phyloP scores from a whole-genome alignment of 1,284 basidiomycete species.

The Agaricales sp. region DNA sequence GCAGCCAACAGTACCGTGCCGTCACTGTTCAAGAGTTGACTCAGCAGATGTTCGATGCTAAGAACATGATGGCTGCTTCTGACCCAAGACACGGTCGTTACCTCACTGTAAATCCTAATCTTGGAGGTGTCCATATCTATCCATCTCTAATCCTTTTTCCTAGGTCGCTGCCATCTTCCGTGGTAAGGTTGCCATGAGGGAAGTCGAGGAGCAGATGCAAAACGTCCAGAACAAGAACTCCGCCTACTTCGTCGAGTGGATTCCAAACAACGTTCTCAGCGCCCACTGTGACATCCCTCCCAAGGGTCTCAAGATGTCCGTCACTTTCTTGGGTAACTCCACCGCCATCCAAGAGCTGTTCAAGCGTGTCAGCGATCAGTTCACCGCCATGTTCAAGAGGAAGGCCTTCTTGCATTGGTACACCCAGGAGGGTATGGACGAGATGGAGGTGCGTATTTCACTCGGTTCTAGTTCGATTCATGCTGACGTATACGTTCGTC shows the following conservation, averaged over 20 bases:
- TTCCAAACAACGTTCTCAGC: constrained; percentile 94
- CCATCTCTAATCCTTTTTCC: constrained; percentile 8
- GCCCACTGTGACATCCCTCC: constrained; percentile 96
- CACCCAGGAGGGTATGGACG: constrained; percentile 98
- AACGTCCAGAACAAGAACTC: constrained; percentile 97
- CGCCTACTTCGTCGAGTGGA: constrained; percentile 98
- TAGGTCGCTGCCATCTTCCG: constrained; percentile 96
- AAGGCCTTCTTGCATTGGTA: constrained; percentile 99
- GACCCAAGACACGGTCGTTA: constrained; percentile 94
- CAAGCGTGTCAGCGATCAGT: constrained; percentile 96
- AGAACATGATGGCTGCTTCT: constrained; percentile 98
- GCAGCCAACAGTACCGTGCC: constrained; percentile 89
- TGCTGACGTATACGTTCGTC: constrained; percentile 10
- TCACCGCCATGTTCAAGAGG: constrained; percentile 98
- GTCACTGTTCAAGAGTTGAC: constrained; percentile 95
- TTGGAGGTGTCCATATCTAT: not conserved
- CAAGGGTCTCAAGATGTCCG: constrained; percentile 89
- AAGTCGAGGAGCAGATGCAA: constrained; percentile 98
- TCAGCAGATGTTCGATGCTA: constrained; percentile 97
- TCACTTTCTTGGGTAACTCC: constrained; percentile 96
- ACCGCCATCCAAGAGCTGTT: constrained; percentile 96
- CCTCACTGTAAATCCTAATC: constrained; percentile 53
- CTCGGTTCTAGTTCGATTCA: not conserved
- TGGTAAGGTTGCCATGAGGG: constrained; percentile 98
- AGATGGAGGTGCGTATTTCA: constrained; percentile 70